A percentile compares a stretch with the other conserved stretches of the same genome.
These are phyloP conservation scores for Iris pallida DNA, from an alignment of 116 monocot species.

Conservation along the genomic window DNA sequence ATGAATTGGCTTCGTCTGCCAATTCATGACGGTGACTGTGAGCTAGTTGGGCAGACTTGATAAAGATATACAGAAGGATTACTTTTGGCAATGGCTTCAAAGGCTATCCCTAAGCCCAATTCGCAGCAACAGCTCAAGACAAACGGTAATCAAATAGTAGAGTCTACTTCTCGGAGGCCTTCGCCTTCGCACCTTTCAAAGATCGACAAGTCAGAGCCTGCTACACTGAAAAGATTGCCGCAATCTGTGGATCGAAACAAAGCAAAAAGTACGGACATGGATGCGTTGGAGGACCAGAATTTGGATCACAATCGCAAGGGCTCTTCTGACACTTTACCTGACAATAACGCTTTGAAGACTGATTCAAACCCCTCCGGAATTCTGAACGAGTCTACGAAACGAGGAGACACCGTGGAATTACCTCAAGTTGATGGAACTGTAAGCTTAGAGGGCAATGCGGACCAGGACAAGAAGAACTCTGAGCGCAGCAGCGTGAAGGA, in stretches of 20 bases:
- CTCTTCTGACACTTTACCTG: conserved; percentile 9
- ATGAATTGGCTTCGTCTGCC: not conserved
- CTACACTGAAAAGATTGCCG: not conserved
- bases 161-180: conserved; percentile 3
- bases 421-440: conserved; percentile 4
- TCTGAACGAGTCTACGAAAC: conserved; percentile 2
- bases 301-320: conserved; percentile 9
- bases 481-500: conserved; percentile 19
- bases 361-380: not conserved
- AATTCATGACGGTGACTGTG: not conserved
- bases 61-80: not conserved
- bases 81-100: conserved; percentile 12
- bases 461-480: conserved; percentile 28
- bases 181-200: conserved; percentile 19
- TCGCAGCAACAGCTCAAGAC: conserved; percentile 17
- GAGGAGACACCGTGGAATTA: conserved; percentile 2
- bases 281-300: conserved; percentile 9
- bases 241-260: not conserved
- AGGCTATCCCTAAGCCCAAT: conserved; percentile 1
- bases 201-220: conserved; percentile 11
- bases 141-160: conserved; percentile 2
- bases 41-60: not conserved
- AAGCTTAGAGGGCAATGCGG: conserved; percentile 16
- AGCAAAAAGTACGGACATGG: not conserved
- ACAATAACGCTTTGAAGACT: conserved; percentile 6